A percentile compares a stretch with the other conserved stretches of the same genome.
Evolutionary conservation across 768 basidiomycete genomes (phyloP).

Genomic region (Mycena rosella): DNA sequence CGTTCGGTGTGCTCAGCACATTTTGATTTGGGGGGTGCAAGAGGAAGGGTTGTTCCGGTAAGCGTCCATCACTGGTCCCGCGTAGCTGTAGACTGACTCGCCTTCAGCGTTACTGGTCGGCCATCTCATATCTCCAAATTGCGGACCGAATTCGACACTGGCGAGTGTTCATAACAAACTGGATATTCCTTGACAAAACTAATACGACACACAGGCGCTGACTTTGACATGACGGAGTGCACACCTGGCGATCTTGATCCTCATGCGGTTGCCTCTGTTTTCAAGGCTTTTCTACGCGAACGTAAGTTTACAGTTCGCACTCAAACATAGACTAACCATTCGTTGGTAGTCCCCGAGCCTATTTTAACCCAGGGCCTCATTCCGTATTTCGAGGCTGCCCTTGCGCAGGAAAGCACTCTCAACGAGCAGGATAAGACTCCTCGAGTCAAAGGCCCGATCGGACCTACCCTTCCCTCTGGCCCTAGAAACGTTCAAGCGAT

Average conservation of each 20-base stretch:
- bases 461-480: slow-evolving; percentile 49
- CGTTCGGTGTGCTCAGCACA: slow-evolving; percentile 85
- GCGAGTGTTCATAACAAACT: slow-evolving; percentile 47
- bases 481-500: slow-evolving; percentile 57
- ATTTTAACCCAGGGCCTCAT: slow-evolving; percentile 81
- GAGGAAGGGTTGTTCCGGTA: slow-evolving; percentile 91
- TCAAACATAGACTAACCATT: slow-evolving; percentile 11
- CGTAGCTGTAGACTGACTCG: slow-evolving; percentile 28
- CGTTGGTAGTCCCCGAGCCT: slow-evolving; percentile 82
- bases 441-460: slow-evolving; percentile 44
- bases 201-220: slow-evolving; percentile 68
- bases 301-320: slow-evolving; percentile 63
- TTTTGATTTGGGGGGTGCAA: slow-evolving; percentile 85
- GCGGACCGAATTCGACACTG: slow-evolving; percentile 85
- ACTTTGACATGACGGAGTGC: slow-evolving; percentile 85
- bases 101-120: slow-evolving; percentile 83
- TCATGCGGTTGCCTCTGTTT: slow-evolving; percentile 92
- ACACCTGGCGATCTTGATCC: slow-evolving; percentile 92
- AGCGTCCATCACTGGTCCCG: slow-evolving; percentile 43
- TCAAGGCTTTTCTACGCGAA: slow-evolving; percentile 94
- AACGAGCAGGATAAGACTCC: slow-evolving; percentile 47
- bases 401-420: slow-evolving; percentile 65
- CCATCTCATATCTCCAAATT: slow-evolving; percentile 84
- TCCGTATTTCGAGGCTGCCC: slow-evolving; percentile 84
- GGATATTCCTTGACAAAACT: slow-evolving; percentile 14